phyloP scores from a whole-genome alignment of 2,329 filamentous ascomycete species.

The Beauveria scarabaeidicola region DNA sequence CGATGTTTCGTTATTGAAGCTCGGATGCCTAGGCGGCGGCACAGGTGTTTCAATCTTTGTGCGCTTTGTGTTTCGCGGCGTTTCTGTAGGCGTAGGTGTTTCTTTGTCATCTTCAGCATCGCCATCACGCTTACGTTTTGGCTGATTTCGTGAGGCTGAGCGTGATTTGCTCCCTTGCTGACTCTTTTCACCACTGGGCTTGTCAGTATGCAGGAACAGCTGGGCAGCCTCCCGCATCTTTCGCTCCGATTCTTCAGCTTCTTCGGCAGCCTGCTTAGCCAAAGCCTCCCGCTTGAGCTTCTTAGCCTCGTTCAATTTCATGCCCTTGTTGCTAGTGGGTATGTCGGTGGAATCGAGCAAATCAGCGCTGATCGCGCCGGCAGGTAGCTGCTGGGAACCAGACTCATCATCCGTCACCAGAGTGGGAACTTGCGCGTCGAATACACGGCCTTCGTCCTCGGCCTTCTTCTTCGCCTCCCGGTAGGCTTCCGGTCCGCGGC shows the following conservation, averaged over 20 bases:
- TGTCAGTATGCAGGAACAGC: constrained; percentile 28
- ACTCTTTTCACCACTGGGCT: constrained; percentile 16
- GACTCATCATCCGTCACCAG: constrained; percentile 39
- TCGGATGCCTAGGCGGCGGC: constrained; percentile 34
- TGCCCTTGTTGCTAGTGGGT: constrained; percentile 60
- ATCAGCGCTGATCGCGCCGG: constrained; percentile 52
- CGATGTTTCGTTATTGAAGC: constrained; percentile 22
- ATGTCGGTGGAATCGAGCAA: constrained; percentile 51
- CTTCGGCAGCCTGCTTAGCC: constrained; percentile 52
- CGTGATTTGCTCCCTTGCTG: constrained; percentile 21
- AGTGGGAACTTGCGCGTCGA: constrained; percentile 36
- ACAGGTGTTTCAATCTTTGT: constrained; percentile 51
- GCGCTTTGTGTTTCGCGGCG: constrained; percentile 38
- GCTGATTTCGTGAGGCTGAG: constrained; percentile 24
- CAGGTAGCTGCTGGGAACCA: constrained; percentile 44
- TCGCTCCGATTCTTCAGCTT: constrained; percentile 49
- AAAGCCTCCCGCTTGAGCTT: constrained; percentile 61
- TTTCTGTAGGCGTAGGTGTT: constrained; percentile 21
- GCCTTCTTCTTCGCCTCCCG: constrained; percentile 54
- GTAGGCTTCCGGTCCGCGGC: constrained; percentile 57
- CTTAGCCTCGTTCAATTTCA: constrained; percentile 72
- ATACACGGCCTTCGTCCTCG: constrained; percentile 54
- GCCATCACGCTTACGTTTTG: constrained; percentile 39
- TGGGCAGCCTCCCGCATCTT: constrained; percentile 43
- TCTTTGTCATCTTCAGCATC: constrained; percentile 24